phyloP scores from a whole-genome alignment of 2,329 filamentous ascomycete genomes.

The Penicillium hordei region DNA sequence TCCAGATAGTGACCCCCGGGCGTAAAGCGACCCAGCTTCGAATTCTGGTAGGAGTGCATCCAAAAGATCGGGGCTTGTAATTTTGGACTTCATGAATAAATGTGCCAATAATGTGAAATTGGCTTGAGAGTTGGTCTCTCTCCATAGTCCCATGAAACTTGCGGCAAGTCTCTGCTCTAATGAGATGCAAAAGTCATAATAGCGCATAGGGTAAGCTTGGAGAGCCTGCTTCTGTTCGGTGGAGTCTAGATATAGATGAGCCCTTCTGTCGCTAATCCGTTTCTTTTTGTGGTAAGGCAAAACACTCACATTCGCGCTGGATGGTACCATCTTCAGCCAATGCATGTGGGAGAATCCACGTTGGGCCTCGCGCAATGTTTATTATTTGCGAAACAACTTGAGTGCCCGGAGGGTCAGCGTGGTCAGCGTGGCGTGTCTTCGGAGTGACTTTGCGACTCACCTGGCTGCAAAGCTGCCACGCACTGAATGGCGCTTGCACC shows the following conservation, averaged over 20 bases:
- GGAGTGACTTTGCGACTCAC: neutral
- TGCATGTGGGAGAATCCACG: constrained; percentile 10
- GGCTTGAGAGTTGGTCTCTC: constrained; percentile 5
- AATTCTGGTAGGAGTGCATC: constrained; percentile 4
- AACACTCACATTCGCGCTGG: constrained; percentile 8
- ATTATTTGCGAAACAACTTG: constrained; percentile 1
- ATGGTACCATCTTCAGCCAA: constrained; percentile 2
- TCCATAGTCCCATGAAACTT: constrained; percentile 8
- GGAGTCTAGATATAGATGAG: constrained; percentile 1
- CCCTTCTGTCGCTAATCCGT: too few species aligned
- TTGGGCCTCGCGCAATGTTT: constrained; percentile 8
- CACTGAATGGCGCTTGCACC: constrained; percentile 9
- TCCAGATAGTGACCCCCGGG: constrained; percentile 9
- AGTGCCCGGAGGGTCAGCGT: too few species aligned
- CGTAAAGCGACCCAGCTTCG: constrained; percentile 11
- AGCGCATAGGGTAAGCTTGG: neutral
- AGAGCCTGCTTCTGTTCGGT: constrained; percentile 1
- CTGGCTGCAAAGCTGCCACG: constrained; percentile 9
- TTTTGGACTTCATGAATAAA: constrained; percentile 11
- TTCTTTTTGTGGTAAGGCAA: neutral
- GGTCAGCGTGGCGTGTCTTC: neutral
- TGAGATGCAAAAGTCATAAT: constrained; percentile 5
- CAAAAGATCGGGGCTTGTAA: neutral
- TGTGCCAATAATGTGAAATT: constrained; percentile 3
- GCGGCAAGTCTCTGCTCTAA: constrained; percentile 3